phyloP scores from a whole-genome alignment of 768 basidiomycete species.

The Chlorophyllum brunneum region DNA sequence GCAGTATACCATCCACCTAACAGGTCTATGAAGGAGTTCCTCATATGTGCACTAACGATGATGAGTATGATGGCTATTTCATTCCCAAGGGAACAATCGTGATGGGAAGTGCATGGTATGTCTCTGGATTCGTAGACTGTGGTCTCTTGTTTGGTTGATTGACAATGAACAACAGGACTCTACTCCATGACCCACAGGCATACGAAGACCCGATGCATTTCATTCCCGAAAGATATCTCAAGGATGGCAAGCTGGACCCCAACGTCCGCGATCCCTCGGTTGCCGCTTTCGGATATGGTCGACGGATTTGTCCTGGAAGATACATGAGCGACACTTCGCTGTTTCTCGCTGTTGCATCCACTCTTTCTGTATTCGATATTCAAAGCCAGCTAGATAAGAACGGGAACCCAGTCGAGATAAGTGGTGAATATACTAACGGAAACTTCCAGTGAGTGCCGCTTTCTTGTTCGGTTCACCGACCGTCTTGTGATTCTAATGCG shows the following conservation, averaged over 20 bases:
- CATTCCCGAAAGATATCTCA: slow-evolving; percentile 13
- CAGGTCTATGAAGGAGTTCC: slow-evolving; percentile 4
- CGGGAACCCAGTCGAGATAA: background rate
- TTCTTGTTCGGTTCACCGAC: background rate
- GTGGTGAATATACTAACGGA: background rate
- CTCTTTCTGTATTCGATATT: slow-evolving; percentile 10
- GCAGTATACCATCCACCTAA: background rate
- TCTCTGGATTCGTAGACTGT: too few species aligned
- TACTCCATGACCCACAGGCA: slow-evolving; percentile 12
- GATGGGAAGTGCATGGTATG: slow-evolving; percentile 13
- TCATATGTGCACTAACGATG: slow-evolving; percentile 11
- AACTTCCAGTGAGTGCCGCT: background rate
- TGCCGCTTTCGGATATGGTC: slow-evolving; percentile 16
- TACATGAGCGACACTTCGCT: slow-evolving; percentile 14
- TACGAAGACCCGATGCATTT: slow-evolving; percentile 8
- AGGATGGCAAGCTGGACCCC: slow-evolving; percentile 13
- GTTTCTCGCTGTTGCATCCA: slow-evolving; percentile 12
- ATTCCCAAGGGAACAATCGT: slow-evolving; percentile 17
- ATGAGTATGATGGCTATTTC: slow-evolving; percentile 16
- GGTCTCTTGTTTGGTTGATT: background rate
- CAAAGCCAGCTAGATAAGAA: slow-evolving; percentile 1
- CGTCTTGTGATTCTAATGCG: background rate
- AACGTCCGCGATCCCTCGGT: slow-evolving; percentile 4
- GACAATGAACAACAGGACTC: background rate
- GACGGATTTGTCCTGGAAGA: slow-evolving; percentile 18